Evolutionary conservation across 176 grass and related monocot genomes (phyloP), one percentile per base, ranked within the genome.

Genomic region (Aegilops sharonensis): DNA sequence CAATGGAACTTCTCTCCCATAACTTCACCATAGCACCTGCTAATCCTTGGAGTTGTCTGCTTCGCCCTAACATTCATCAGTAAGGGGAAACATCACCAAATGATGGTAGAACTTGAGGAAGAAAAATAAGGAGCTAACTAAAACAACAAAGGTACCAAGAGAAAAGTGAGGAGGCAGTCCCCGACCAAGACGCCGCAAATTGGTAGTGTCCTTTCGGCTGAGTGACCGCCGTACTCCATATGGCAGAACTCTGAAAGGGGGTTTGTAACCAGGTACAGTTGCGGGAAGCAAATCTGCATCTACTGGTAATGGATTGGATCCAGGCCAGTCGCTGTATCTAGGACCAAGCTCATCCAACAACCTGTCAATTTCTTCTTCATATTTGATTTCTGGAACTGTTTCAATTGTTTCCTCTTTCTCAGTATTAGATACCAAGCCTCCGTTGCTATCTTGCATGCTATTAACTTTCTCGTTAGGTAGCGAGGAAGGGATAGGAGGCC

Each of bases 1-100:
- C 93, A 81, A 98, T 93, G 31, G 75, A 94, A 91, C 91, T 98
- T 92, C 92, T 94, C 85, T 92, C 96, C 93, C 96, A 98, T 68
- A 98, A 70, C 69, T 93, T 98, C 37, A 94, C 57, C 90, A 98
- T 98, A 75, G 91, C 88, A 34, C 72, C 82, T 75, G 96, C 96
- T 68, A 98, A 88, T 34, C 96, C 96, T 89, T 98, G 89, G 88
- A 94, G 93, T 74, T 94, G 93, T 85, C 93, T 98, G 81, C 87
- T 98, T 82, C 93, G 85, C 61, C 96, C 96, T 98, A 93, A 65
- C 40, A 91, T 74, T 47, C 52, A 77, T 35, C 0, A 77, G 24
- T 32, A 87, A 34, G 39, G 50, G 61, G 34, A 62, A 25, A 79
- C 65, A 68, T 81, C 8, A 78, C 18, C 42, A 88, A 42, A 75